Percentiles rank a stretch among this genome's conserved stretches.
Evolutionary conservation across 352 stramenopile species (phyloP).

Genomic region (Phytophthora palmivora): DNA sequence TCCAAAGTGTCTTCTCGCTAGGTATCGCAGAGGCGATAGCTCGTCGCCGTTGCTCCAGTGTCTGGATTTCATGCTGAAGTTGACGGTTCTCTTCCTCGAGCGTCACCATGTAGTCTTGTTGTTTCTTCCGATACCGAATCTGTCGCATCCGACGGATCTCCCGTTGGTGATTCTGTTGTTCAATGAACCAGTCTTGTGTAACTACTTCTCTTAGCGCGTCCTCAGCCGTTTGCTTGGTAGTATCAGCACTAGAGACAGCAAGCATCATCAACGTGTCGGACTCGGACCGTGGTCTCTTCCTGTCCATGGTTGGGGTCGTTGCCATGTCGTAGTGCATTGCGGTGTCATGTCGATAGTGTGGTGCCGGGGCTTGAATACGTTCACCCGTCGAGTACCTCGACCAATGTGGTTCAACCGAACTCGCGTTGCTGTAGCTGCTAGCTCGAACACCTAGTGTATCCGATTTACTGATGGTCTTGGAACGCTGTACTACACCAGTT

Average conservation of each 20-base stretch:
- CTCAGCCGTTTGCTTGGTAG: neutral
- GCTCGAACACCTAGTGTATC: too few relatives aligned
- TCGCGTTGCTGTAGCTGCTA: too few relatives aligned
- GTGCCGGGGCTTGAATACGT: neutral
- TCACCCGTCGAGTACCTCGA: neutral
- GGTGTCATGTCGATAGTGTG: neutral
- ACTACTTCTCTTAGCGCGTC: neutral
- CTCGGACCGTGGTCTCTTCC: neutral
- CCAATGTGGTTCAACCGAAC: neutral
- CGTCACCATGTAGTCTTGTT: slow-evolving; percentile 12
- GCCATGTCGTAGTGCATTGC: neutral
- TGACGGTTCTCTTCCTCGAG: slow-evolving; percentile 4
- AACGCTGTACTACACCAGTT: slow-evolving; percentile 1
- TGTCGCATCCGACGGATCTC: slow-evolving; percentile 26
- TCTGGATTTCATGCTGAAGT: slow-evolving; percentile 16
- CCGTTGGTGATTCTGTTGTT: slow-evolving; percentile 10
- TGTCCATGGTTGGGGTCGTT: neutral
- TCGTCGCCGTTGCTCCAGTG: slow-evolving; percentile 17
- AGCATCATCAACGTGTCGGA: neutral
- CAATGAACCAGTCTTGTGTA: neutral
- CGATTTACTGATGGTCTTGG: neutral
- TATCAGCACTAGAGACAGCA: neutral
- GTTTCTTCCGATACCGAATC: slow-evolving; percentile 33
- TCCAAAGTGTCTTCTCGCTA: slow-evolving; percentile 22
- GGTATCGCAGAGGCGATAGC: slow-evolving; percentile 7